phyloP scores from a whole-genome alignment of 495 filamentous ascomycete genomes.

The Diplogelasinospora grovesii region DNA sequence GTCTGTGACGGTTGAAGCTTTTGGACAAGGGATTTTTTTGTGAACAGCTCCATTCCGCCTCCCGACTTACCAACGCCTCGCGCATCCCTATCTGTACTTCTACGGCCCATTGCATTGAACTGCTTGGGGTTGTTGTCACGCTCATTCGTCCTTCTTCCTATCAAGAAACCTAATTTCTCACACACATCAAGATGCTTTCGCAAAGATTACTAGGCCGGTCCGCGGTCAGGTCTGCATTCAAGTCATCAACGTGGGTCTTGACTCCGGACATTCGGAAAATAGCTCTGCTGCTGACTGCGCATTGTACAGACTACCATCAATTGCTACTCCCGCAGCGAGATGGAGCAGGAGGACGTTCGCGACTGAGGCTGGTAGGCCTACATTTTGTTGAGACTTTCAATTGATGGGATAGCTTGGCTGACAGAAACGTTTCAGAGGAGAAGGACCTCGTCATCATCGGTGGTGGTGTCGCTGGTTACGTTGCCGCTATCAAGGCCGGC shows the following conservation, averaged over 20 bases:
- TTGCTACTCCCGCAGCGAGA: constrained; percentile 54
- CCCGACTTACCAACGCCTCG: background rate
- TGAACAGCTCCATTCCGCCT: background rate
- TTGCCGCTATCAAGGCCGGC: constrained; percentile 97
- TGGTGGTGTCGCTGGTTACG: constrained; percentile 97
- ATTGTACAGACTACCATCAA: constrained; percentile 49
- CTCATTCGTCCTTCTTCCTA: constrained; percentile 5
- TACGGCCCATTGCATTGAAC: background rate
- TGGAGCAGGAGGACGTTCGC: constrained; percentile 69
- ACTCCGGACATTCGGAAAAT: constrained; percentile 13
- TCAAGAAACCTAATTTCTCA: constrained; percentile 10
- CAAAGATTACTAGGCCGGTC: constrained; percentile 60
- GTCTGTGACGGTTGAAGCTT: background rate
- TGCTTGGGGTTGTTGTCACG: background rate
- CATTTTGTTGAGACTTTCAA: constrained; percentile 3
- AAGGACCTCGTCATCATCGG: constrained; percentile 93
- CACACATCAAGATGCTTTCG: constrained; percentile 54
- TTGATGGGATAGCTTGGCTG: constrained; percentile 11
- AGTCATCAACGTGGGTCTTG: constrained; percentile 41
- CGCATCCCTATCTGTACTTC: background rate
- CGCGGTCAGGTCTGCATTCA: constrained; percentile 59
- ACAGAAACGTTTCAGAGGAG: constrained; percentile 53
- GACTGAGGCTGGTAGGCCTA: constrained; percentile 72
- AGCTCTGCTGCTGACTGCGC: constrained; percentile 26
- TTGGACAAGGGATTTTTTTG: background rate